These are phyloP conservation scores for Litchi chinensis DNA, from an alignment of 345 rosid genomes.

Conservation along the genomic window DNA sequence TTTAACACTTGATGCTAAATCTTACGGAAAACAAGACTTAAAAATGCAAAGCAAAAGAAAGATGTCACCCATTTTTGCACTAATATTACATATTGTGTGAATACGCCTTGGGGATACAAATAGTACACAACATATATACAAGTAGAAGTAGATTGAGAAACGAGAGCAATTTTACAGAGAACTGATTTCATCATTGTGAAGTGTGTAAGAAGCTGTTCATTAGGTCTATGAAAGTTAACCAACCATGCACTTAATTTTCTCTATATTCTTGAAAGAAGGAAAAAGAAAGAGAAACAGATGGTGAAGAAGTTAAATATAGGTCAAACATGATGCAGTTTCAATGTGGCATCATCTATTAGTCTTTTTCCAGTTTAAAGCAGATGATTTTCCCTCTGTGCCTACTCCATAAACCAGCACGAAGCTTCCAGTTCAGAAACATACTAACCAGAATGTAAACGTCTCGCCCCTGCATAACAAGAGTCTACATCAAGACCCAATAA, in stretches of 20 bases:
- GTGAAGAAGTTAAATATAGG: constrained; percentile 3
- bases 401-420: constrained; percentile 24
- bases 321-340: constrained; percentile 1
- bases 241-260: background rate
- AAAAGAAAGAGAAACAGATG: background rate
- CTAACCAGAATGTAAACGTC: constrained; percentile 96
- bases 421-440: constrained; percentile 37
- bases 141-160: background rate
- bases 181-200: background rate
- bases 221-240: background rate
- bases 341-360: background rate
- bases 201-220: background rate
- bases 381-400: background rate
- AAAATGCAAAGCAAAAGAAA: background rate
- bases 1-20: constrained; percentile 3
- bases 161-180: background rate
- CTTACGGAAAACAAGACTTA: background rate
- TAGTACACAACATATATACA: background rate
- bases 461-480: constrained; percentile 80
- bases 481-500: constrained; percentile 14
- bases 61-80: background rate
- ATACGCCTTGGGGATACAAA: background rate
- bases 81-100: background rate
- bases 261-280: background rate
- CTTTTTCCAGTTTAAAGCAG: constrained; percentile 8